phyloP scores from a whole-genome alignment of 208 protist species.

The Lotmaria passim region DNA sequence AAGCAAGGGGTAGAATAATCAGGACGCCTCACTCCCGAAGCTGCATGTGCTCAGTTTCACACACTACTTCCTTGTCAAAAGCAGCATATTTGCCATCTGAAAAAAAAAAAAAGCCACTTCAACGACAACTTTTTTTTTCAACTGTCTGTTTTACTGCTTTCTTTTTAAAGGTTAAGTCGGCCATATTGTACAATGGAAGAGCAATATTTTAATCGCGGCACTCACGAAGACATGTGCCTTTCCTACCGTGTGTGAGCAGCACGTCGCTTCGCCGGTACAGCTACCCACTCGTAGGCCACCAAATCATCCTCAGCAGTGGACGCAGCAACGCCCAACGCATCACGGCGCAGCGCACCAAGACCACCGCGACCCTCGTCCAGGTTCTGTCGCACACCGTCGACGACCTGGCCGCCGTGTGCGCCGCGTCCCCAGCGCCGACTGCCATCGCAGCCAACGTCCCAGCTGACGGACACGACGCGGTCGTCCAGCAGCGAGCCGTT shows the following conservation, averaged over 20 bases:
- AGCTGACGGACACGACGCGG: slow-evolving; percentile 79
- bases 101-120: too few species aligned
- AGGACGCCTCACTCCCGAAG: too few species aligned
- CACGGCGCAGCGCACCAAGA: slow-evolving; percentile 77
- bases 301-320: slow-evolving; percentile 56
- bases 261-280: slow-evolving; percentile 36
- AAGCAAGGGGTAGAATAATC: too few species aligned
- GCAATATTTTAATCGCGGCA: background rate
- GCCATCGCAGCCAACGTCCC: slow-evolving; percentile 86
- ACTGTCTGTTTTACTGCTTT: too few species aligned
- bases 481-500: slow-evolving; percentile 81
- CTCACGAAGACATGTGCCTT: too few species aligned
- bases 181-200: background rate
- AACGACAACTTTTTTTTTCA: too few species aligned
- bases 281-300: slow-evolving; percentile 74
- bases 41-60: too few species aligned
- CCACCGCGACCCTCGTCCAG: slow-evolving; percentile 93
- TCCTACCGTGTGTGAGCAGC: background rate
- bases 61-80: too few species aligned
- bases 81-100: too few species aligned
- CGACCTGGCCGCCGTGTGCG: slow-evolving; percentile 90
- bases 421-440: slow-evolving; percentile 87
- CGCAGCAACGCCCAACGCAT: slow-evolving; percentile 62
- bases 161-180: background rate
- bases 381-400: slow-evolving; percentile 92